Conservation (phyloP, 306 rosid genomes). For the Lagenaria siceraria region DNA sequence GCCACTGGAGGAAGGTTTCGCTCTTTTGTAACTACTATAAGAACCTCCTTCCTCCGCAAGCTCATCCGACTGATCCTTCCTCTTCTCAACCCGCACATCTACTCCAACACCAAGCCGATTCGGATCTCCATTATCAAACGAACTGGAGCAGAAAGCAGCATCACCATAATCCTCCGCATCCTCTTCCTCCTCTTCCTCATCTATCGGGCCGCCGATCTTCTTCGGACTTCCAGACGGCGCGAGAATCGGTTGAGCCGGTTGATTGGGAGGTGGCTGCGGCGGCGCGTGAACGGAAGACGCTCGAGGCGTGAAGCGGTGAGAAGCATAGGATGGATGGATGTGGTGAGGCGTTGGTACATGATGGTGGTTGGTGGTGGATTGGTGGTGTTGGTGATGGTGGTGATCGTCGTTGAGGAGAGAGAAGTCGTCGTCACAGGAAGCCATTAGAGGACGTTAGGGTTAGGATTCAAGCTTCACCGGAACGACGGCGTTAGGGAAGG, state of each 20-base stretch:
- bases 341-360: constrained; percentile 28
- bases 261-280: constrained; percentile 2
- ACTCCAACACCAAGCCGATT: constrained; percentile 13
- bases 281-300: constrained; percentile 25
- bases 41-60: constrained; percentile 42
- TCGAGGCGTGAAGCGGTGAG: constrained; percentile 34
- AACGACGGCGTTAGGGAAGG: constrained; percentile 51
- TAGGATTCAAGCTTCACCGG: constrained; percentile 25
- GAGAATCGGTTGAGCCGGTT: not conserved
- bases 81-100: constrained; percentile 30
- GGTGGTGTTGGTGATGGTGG: constrained; percentile 21
- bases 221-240: constrained; percentile 16
- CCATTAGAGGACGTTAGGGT: constrained; percentile 77
- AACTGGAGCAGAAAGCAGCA: constrained; percentile 29
- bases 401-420: constrained; percentile 70
- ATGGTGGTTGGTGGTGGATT: constrained; percentile 21
- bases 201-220: constrained; percentile 18
- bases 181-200: constrained; percentile 27
- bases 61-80: constrained; percentile 56
- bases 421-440: constrained; percentile 94
- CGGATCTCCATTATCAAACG: constrained; percentile 49
- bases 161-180: constrained; percentile 40
- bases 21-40: constrained; percentile 37
- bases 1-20: constrained; percentile 25
- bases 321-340: constrained; percentile 44